Conservation (phyloP, 2,329 filamentous ascomycete species). For the Colletotrichum navitas region DNA sequence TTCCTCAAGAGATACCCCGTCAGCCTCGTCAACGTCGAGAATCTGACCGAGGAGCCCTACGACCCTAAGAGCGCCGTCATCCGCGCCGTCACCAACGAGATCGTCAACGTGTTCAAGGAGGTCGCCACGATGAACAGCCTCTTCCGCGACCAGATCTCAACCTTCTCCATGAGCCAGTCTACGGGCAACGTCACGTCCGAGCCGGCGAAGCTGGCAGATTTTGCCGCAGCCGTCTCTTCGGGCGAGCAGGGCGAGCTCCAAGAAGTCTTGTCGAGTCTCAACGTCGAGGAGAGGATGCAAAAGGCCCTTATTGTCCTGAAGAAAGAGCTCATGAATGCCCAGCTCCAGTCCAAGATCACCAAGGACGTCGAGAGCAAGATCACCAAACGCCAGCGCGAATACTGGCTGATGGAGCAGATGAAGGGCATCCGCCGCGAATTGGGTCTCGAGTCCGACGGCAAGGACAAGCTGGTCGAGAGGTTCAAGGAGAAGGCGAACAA, state of each 20-base stretch:
- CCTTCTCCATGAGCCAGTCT: constrained; percentile 95
- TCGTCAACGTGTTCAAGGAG: constrained; percentile 99
- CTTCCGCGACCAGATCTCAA: constrained; percentile 97
- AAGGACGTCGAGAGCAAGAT: constrained; percentile 99
- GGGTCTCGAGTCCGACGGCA: constrained; percentile 96
- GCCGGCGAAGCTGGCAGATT: constrained; percentile 94
- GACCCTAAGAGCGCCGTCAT: constrained; percentile 92
- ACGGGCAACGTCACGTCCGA: constrained; percentile 96
- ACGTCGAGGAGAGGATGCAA: constrained; percentile 91
- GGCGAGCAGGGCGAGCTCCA: constrained; percentile 94
- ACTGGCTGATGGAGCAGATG: constrained; percentile 99
- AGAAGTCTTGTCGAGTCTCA: constrained; percentile 87
- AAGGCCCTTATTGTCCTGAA: constrained; percentile 94
- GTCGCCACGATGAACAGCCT: constrained; percentile 93
- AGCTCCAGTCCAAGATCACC: constrained; percentile 95
- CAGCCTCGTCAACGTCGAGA: constrained; percentile 95
- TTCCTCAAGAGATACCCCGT: constrained; percentile 94
- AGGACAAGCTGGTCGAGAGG: constrained; percentile 96
- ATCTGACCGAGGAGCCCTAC: constrained; percentile 87
- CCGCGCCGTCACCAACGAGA: constrained; percentile 93
- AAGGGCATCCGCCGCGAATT: constrained; percentile 97
- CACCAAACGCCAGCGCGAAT: constrained; percentile 95
- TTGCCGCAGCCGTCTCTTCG: constrained; percentile 95
- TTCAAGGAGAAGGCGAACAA: constrained; percentile 96
- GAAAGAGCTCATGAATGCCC: constrained; percentile 98